phyloP scores from a whole-genome alignment of 768 basidiomycete genomes.

The Tephrocybe rancida region DNA sequence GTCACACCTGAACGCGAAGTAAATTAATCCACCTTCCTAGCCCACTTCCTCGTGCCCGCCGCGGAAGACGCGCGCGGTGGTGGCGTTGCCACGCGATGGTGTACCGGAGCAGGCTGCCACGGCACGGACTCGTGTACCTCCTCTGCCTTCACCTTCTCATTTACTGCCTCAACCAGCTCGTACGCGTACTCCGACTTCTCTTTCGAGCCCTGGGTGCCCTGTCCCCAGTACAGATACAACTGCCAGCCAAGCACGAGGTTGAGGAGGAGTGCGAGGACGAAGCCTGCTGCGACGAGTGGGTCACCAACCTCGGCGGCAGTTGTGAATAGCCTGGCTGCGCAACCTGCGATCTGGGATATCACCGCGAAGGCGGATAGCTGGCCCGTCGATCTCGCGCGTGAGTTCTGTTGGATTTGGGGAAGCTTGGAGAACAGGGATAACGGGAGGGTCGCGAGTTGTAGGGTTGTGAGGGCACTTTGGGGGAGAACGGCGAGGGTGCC shows the following conservation, averaged over 20 bases:
- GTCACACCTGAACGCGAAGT: constrained; percentile 11
- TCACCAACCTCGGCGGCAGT: constrained; percentile 91
- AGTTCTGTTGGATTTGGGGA: constrained; percentile 90
- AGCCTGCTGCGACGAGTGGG: constrained; percentile 77
- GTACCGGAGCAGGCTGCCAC: constrained; percentile 28
- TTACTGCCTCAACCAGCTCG: constrained; percentile 14
- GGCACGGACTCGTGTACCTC: constrained; percentile 22
- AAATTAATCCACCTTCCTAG: constrained; percentile 70
- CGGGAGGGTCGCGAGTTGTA: constrained; percentile 88
- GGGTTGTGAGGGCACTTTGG: constrained; percentile 53
- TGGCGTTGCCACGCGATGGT: constrained; percentile 42
- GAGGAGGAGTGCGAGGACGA: constrained; percentile 77
- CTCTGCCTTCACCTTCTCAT: constrained; percentile 15
- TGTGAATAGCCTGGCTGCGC: constrained; percentile 91
- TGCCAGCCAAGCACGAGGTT: constrained; percentile 86
- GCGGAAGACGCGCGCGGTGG: constrained; percentile 44
- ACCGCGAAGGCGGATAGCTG: constrained; percentile 95
- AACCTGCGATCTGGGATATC: constrained; percentile 83
- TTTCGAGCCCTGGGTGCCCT: constrained; percentile 33
- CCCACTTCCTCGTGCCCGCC: constrained; percentile 67
- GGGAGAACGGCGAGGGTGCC: constrained; percentile 52
- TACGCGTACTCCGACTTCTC: constrained; percentile 11
- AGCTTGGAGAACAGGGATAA: constrained; percentile 91
- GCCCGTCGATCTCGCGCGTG: constrained; percentile 76
- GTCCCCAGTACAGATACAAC: constrained; percentile 84